These are phyloP conservation scores for Penicillium crustosum DNA, from an alignment of 2,329 filamentous ascomycete genomes.

Conservation along the genomic window DNA sequence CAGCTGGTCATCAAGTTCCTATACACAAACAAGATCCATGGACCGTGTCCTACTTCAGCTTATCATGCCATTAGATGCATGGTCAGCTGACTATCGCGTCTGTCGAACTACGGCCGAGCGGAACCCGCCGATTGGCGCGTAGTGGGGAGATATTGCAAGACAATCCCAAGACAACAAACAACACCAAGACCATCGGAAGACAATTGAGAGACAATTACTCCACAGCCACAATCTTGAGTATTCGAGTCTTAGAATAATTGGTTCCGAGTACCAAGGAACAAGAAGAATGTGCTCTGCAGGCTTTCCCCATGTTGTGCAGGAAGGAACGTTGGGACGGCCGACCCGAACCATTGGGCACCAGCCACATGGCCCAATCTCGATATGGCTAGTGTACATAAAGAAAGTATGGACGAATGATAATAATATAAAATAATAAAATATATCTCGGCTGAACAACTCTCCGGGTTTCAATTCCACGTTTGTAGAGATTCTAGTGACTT, in stretches of 20 bases:
- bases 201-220: constrained; percentile 1
- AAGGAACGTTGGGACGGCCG: constrained; percentile 7
- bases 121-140: constrained; percentile 9
- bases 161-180: neutral
- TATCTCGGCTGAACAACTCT: constrained; percentile 1
- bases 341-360: constrained; percentile 2
- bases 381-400: constrained; percentile 6
- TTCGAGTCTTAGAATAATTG: neutral
- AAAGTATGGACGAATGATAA: neutral
- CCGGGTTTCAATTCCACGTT: neutral
- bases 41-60: constrained; percentile 4
- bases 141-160: constrained; percentile 6
- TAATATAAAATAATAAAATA: neutral
- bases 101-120: constrained; percentile 9
- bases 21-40: constrained; percentile 4
- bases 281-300: neutral
- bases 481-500: neutral
- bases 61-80: constrained; percentile 7
- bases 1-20: constrained; percentile 6
- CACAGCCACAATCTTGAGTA: constrained; percentile 5
- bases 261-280: neutral
- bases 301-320: neutral
- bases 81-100: constrained; percentile 12
- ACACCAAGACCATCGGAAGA: constrained; percentile 2
- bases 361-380: constrained; percentile 9